Evolutionary conservation across 352 stramenopile genomes (phyloP), one percentile per base, ranked within the genome.

Genomic region (Phytopythium vexans): DNA sequence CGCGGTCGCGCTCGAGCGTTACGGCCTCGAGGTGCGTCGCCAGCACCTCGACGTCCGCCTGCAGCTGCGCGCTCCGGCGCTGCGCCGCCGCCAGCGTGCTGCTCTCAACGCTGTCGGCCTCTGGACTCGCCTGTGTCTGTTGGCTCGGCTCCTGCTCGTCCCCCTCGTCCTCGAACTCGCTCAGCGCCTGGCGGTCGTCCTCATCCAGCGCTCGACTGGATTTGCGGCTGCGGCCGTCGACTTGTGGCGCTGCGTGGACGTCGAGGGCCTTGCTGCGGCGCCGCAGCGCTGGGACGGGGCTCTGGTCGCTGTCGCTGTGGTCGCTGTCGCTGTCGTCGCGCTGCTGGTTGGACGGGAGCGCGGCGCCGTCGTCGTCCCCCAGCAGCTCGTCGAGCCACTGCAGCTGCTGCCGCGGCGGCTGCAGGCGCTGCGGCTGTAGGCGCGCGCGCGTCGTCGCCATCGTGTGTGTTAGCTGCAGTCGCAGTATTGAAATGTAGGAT

Each of bases 21-120:
- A 62, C 49, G 32, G 50, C 48, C 42, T 89, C 71, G 42, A 86
- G 52, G 36, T 89, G 78, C 6, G 66, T 60, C 10, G 67, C 78
- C 8, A 89, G 62, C 31, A 87, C 70, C 37, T 82, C 66, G 1
- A 89, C 46, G 52, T 89, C 75, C 42, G 76, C 64, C 54, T 77
- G 66, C 2, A 89, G 69, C 56, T 86, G 72, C n/a, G 55, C 47
- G 44, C 54, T 70, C 21, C 21, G 21, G 4, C 61, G 63, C 48
- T 52, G 41, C 38, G 15, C 11, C 11, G 59, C 60, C 41, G 43
- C 49, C 11, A 49, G 59, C 34, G 47, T 42, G 15, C 39, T 62
- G 39, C 55, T 46, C 44, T 62, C 55, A 21, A 46, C 21, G 42
- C 14, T 38, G 21, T 34, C 54, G 12, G 31, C 46, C 9, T 9